phyloP scores from a whole-genome alignment of 257 asterid species.

The Nicotiana sylvestris region DNA sequence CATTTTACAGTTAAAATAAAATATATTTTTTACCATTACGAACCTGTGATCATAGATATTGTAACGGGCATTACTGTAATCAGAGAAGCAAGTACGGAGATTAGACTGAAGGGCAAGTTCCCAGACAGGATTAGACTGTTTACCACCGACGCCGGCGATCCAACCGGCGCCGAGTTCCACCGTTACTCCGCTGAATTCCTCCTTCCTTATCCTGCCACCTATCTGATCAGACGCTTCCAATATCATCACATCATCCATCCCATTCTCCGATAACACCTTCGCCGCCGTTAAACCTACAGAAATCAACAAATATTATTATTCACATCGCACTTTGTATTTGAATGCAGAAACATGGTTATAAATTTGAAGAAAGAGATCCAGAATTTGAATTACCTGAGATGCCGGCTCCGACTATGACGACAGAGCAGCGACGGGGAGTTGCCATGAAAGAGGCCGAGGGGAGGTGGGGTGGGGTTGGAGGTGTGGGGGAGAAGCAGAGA shows the following conservation, averaged over 20 bases:
- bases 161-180: constrained; percentile 98
- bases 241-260: constrained; percentile 69
- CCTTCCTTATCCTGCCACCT: constrained; percentile 83
- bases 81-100: constrained; percentile 88
- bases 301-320: not conserved
- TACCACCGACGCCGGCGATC: constrained; percentile 96
- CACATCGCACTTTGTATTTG: not conserved
- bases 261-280: constrained; percentile 69
- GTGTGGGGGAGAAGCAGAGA: not conserved
- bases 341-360: not conserved
- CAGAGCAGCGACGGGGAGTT: constrained; percentile 44
- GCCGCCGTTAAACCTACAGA: constrained; percentile 76
- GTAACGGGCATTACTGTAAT: constrained; percentile 81
- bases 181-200: constrained; percentile 72
- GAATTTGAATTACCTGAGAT: constrained; percentile 47
- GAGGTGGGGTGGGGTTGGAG: not conserved
- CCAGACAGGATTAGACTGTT: constrained; percentile 79
- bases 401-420: constrained; percentile 81
- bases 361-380: not conserved
- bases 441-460: constrained; percentile 37
- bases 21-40: too few species aligned
- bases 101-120: constrained; percentile 63
- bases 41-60: constrained; percentile 87
- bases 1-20: not conserved
- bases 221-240: constrained; percentile 79